Base-by-base conservation (phyloP, 140 eudicot genomes). In the Stevia rebaudiana region DNA sequence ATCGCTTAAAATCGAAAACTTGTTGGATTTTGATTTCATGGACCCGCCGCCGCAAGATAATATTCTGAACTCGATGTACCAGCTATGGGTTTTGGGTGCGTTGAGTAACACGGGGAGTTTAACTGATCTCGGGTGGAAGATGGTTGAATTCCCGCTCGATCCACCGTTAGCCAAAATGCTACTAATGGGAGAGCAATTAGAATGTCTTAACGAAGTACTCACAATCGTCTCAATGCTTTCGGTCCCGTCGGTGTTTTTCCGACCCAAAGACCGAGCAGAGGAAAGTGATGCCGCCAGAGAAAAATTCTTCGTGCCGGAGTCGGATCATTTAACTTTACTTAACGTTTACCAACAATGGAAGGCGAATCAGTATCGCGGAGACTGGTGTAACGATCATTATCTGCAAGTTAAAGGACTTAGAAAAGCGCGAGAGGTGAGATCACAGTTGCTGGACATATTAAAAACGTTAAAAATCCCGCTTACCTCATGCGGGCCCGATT, bases 11-110 rank as follows among this genome's bases (percentile, higher is more conserved):
- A 72, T 87, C 5, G 95, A 91, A 18, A 91, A 85, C 68, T 46
- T 91, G 42, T 61, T 91, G 54, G 96, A 91, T 73, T 91, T 91
- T 8, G 95, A 91, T 70, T 91, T 91, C 64, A 91, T 91, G 98
- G 98, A 91, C 50, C 98, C 98, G 1, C 98, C 98, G 1, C 98
- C 98, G 3, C 98, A 87, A 65, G 98, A 91, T 71, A 91, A 91
- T 65, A 87, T 91, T 3, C 82, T 91, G 0, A 91, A 88, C 58
- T 87, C 98, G 41, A 87, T 91, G 95, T 88, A 91, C 70, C 95
- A 91, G 66, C 51, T 92, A 35, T 87, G 96, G 98, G 95, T 92
- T 15, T 53, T 87, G 82, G 96, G 96, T 15, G 96, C 98, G 30
- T 78, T 88, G 61, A 78, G 78, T 43, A 81, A 88, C 56, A 90